Evolutionary conservation across 2,329 filamentous ascomycete species (phyloP).

Genomic region (Beauveria brongniartii): DNA sequence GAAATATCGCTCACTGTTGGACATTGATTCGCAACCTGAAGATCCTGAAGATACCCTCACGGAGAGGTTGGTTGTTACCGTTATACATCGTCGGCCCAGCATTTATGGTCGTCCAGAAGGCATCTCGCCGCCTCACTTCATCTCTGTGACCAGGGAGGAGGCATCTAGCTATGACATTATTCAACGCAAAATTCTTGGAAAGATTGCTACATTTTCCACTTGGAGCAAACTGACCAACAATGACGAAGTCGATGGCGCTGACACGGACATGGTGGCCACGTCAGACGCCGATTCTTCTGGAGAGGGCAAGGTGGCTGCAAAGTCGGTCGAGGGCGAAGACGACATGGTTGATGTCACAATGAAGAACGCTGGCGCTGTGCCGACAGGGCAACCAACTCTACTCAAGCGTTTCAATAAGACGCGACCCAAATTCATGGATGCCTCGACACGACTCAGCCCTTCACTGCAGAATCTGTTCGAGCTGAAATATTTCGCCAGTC

Average conservation of each 20-base stretch:
- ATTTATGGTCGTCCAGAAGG: conserved; percentile 25
- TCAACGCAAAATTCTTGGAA: conserved; percentile 69
- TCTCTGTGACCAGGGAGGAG: conserved; percentile 68
- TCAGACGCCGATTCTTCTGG: conserved; percentile 59
- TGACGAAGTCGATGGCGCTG: conserved; percentile 47
- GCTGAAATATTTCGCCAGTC: conserved; percentile 56
- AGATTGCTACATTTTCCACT: conserved; percentile 69
- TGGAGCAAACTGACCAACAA: conserved; percentile 50
- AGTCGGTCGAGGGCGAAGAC: conserved; percentile 81
- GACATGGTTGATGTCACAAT: conserved; percentile 87
- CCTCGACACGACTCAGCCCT: conserved; percentile 50
- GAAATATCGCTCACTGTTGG: conserved; percentile 43
- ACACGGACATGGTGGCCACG: conserved; percentile 57
- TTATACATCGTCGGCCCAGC: conserved; percentile 51
- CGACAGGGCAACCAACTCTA: conserved; percentile 20
- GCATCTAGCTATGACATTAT: conserved; percentile 59
- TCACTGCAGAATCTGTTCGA: conserved; percentile 67
- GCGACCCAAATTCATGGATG: conserved; percentile 46
- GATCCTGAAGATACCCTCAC: conserved; percentile 55
- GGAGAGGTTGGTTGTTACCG: conserved; percentile 61
- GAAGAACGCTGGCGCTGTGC: conserved; percentile 44
- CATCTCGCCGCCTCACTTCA: conserved; percentile 54
- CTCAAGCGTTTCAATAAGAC: conserved; percentile 41
- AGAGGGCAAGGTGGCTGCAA: conserved; percentile 63
- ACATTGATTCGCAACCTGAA: conserved; percentile 35